Percentiles rank a stretch among this genome's conserved stretches.
phyloP scores from a whole-genome alignment of 768 basidiomycete genomes.

The Termitomyces titanicus region DNA sequence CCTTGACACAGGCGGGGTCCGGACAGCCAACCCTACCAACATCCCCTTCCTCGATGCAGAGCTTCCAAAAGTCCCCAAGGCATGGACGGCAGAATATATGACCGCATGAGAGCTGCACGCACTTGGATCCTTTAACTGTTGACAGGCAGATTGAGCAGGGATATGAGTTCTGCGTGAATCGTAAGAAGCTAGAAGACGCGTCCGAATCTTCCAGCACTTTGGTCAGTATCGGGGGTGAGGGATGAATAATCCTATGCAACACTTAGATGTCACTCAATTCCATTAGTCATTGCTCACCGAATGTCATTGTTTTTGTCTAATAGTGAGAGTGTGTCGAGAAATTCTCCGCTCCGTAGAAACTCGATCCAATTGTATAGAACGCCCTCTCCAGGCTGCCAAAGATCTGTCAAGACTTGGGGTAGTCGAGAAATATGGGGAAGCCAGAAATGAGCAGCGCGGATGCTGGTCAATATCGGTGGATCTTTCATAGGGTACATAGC shows the following conservation, averaged over 20 bases:
- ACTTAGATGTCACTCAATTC: conserved; percentile 5
- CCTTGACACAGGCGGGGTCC: conserved; percentile 74
- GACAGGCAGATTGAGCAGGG: conserved; percentile 75
- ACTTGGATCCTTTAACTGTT: conserved; percentile 70
- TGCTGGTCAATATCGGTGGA: conserved; percentile 51
- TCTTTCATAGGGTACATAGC: conserved; percentile 48
- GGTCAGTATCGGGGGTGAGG: conserved; percentile 51
- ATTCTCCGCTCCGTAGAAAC: conserved; percentile 63
- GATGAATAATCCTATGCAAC: conserved; percentile 46
- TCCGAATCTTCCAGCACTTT: conserved; percentile 49
- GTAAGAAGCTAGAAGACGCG: conserved; percentile 36
- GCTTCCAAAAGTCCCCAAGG: conserved; percentile 75
- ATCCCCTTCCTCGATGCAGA: conserved; percentile 80
- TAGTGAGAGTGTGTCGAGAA: conserved; percentile 46
- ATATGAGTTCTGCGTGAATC: conserved; percentile 65
- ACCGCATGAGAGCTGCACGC: conserved; percentile 62
- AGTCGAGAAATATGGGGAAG: conserved; percentile 38
- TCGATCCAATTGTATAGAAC: conserved; percentile 73
- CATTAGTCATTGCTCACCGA: conserved; percentile 26
- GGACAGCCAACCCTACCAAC: conserved; percentile 77
- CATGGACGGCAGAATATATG: conserved; percentile 88
- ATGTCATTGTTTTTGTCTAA: conserved; percentile 29
- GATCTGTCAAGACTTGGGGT: conserved; percentile 36
- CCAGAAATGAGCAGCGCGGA: conserved; percentile 61
- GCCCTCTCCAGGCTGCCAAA: conserved; percentile 61